Percentiles rank a stretch among this genome's conserved stretches.
phyloP scores from a whole-genome alignment of 345 rosid species.

The Citrus mangshanensis region DNA sequence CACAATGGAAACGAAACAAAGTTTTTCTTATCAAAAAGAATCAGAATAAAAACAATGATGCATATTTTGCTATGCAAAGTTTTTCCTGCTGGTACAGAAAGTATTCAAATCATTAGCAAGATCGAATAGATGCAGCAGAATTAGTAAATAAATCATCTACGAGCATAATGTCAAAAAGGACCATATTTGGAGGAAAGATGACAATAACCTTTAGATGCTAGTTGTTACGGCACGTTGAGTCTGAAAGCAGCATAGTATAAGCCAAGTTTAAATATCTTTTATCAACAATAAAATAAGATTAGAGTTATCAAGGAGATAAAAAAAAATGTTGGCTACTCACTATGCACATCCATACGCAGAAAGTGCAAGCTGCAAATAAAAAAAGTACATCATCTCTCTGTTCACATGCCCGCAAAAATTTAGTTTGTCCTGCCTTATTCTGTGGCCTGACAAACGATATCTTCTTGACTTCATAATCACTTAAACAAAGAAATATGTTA shows the following conservation, averaged over 20 bases:
- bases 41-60: background rate
- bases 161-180: constrained; percentile 7
- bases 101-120: background rate
- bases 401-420: constrained; percentile 1
- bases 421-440: constrained; percentile 2
- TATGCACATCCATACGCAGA: constrained; percentile 5
- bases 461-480: constrained; percentile 15
- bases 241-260: constrained; percentile 5
- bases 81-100: background rate
- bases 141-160: background rate
- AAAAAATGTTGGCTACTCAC: background rate
- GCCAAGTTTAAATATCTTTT: background rate
- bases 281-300: background rate
- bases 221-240: background rate
- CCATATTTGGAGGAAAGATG: background rate
- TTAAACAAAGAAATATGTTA: background rate
- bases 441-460: background rate
- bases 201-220: background rate
- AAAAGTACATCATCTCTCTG: background rate
- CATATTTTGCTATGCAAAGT: background rate
- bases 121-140: background rate
- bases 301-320: background rate
- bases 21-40: background rate
- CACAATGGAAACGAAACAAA: background rate
- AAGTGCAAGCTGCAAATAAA: constrained; percentile 1